Percentiles rank a stretch among this genome's conserved stretches.
Conservation (phyloP, 768 basidiomycete species). For the Phaeolepiota aurea region DNA sequence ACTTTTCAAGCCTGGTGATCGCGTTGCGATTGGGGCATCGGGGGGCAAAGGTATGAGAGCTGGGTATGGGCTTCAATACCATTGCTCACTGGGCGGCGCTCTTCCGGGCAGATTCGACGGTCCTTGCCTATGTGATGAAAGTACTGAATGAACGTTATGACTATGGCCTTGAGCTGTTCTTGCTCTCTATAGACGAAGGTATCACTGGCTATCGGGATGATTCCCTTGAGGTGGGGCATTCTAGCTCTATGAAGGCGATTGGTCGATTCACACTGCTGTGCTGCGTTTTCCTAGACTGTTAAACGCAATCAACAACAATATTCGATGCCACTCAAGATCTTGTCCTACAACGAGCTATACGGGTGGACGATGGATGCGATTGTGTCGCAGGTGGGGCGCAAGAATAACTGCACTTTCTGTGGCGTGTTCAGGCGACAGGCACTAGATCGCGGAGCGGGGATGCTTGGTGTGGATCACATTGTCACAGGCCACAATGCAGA, state of each 20-base stretch:
- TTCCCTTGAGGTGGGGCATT: conserved; percentile 93
- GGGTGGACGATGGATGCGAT: conserved; percentile 99
- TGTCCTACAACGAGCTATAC: conserved; percentile 93
- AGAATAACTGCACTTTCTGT: conserved; percentile 99
- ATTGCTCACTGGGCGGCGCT: background rate
- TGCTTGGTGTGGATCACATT: conserved; percentile 89
- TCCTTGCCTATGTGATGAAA: conserved; percentile 96
- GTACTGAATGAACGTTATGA: conserved; percentile 88
- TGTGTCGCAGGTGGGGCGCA: conserved; percentile 88
- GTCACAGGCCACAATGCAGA: conserved; percentile 99
- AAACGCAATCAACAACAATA: conserved; percentile 97
- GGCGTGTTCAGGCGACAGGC: conserved; percentile 97
- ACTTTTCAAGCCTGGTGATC: conserved; percentile 84
- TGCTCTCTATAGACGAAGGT: conserved; percentile 97
- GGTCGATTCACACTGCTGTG: background rate
- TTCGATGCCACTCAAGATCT: conserved; percentile 88
- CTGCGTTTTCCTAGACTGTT: conserved; percentile 62
- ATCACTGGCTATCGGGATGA: conserved; percentile 98
- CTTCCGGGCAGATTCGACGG: conserved; percentile 76
- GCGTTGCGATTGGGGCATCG: conserved; percentile 95
- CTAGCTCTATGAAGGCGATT: too few relatives aligned
- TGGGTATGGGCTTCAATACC: background rate
- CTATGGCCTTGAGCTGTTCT: conserved; percentile 84
- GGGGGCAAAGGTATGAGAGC: conserved; percentile 80
- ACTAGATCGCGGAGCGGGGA: conserved; percentile 86